A percentile compares a stretch with the other conserved stretches of the same genome.
phyloP scores from a whole-genome alignment of 176 grass and related monocot genomes.

The Themeda triandra region DNA sequence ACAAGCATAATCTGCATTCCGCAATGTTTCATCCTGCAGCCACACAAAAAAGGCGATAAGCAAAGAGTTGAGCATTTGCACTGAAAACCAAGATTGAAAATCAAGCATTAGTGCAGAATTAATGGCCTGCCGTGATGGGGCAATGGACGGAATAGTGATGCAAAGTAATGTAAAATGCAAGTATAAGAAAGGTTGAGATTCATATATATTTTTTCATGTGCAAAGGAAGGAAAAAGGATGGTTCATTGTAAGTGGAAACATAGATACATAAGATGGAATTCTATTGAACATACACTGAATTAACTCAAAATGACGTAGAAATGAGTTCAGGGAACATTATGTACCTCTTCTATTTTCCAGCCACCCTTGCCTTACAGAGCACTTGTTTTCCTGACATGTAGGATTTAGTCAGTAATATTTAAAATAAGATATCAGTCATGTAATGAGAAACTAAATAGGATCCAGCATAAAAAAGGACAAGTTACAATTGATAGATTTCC shows the following conservation, averaged over 20 bases:
- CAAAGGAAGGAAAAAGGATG: no score
- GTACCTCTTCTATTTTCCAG: slow-evolving; percentile 20
- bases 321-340: not conserved
- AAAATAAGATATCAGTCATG: slow-evolving; percentile 3
- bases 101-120: not conserved
- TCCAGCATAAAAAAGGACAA: not conserved
- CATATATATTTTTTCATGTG: not conserved
- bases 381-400: slow-evolving; percentile 59
- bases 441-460: slow-evolving; percentile 3
- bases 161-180: not conserved
- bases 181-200: not conserved
- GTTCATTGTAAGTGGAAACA: no score
- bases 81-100: not conserved
- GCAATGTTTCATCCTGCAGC: slow-evolving; percentile 72
- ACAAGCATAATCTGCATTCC: slow-evolving; percentile 60
- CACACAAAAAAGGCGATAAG: slow-evolving; percentile 2
- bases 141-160: not conserved
- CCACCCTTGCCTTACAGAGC: no score
- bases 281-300: not conserved
- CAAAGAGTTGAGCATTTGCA: not conserved
- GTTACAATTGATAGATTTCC: not conserved
- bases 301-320: not conserved
- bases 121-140: not conserved
- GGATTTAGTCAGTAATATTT: not conserved
- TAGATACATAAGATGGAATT: no score